Evolutionary conservation across 108 stramenopile species (phyloP).

Genomic region (Heterococcus sp.): DNA sequence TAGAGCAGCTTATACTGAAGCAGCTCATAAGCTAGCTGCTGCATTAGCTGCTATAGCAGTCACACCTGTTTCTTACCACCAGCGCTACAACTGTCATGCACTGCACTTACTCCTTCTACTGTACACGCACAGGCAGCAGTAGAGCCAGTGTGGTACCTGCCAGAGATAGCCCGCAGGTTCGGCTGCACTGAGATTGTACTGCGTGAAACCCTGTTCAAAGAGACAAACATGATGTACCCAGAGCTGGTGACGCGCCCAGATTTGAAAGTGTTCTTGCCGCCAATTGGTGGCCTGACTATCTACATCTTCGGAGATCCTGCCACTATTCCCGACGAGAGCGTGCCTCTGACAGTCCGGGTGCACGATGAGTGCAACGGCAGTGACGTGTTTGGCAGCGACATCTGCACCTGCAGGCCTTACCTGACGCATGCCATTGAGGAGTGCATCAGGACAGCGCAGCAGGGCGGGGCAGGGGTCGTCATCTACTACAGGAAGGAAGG

Average conservation of each 20-base stretch:
- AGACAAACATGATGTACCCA: slow-evolving; percentile 99
- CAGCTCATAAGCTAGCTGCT: too few relatives aligned
- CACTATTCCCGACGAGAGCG: slow-evolving; percentile 93
- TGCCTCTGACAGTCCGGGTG: slow-evolving; percentile 80
- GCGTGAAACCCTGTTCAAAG: slow-evolving; percentile 88
- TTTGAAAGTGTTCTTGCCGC: slow-evolving; percentile 95
- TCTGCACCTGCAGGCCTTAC: slow-evolving; percentile 72
- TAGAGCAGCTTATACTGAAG: too few relatives aligned
- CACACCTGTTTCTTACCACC: too few relatives aligned
- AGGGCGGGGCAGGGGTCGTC: slow-evolving; percentile 90
- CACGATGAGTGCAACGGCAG: slow-evolving; percentile 99
- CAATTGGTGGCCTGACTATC: slow-evolving; percentile 96
- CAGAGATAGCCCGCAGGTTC: slow-evolving; percentile 93
- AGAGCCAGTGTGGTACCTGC: slow-evolving; percentile 98
- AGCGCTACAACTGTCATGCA: too few relatives aligned
- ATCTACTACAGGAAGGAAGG: slow-evolving; percentile 99
- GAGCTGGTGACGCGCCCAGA: slow-evolving; percentile 95
- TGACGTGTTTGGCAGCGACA: slow-evolving; percentile 85
- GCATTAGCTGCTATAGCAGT: too few relatives aligned
- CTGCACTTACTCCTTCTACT: too few relatives aligned
- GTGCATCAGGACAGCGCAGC: slow-evolving; percentile 87
- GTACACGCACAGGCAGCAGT: slow-evolving; percentile 84
- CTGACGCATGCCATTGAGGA: slow-evolving; percentile 99
- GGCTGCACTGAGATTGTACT: slow-evolving; percentile 80
- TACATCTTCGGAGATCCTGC: slow-evolving; percentile 98